Conservation (phyloP, 2,329 filamentous ascomycete genomes). For the Fusarium paranaense region DNA sequence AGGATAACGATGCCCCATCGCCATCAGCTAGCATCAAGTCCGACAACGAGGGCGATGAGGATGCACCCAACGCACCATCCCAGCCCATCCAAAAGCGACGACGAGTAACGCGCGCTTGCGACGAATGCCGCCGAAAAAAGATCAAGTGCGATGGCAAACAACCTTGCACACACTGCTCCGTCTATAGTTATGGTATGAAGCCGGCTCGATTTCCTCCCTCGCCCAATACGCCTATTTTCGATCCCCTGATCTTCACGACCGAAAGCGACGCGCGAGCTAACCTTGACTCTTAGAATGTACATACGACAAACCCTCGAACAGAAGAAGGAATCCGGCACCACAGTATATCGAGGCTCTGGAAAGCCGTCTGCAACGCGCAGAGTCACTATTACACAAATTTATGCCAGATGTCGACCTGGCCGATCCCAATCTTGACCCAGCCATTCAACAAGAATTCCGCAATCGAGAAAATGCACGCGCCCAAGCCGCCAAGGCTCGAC, state of each 20-base stretch:
- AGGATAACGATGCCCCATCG: constrained; percentile 51
- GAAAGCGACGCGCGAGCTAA: constrained; percentile 28
- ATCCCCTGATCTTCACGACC: constrained; percentile 1
- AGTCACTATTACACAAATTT: constrained; percentile 81
- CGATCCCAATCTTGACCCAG: constrained; percentile 84
- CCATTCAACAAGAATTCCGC: constrained; percentile 76
- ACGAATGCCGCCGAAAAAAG: constrained; percentile 86
- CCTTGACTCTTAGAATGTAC: constrained; percentile 77
- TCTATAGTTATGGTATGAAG: constrained; percentile 92
- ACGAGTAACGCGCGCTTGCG: constrained; percentile 83
- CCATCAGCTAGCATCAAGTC: constrained; percentile 59
- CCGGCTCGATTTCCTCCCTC: constrained; percentile 1
- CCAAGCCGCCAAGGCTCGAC: constrained; percentile 53
- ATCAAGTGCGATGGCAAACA: constrained; percentile 91
- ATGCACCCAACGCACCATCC: constrained; percentile 52
- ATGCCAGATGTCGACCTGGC: constrained; percentile 87
- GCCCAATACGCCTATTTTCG: constrained; percentile 2
- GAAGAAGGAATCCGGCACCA: constrained; percentile 88
- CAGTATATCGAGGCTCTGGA: constrained; percentile 95
- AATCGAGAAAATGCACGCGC: constrained; percentile 65
- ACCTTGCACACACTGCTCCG: constrained; percentile 94
- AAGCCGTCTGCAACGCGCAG: constrained; percentile 83
- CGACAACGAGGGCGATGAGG: constrained; percentile 56
- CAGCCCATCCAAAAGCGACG: constrained; percentile 79
- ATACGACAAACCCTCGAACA: constrained; percentile 94